These are phyloP conservation scores for Hypoxylon fuscum DNA, from an alignment of 495 filamentous ascomycete genomes.

Conservation along the genomic window DNA sequence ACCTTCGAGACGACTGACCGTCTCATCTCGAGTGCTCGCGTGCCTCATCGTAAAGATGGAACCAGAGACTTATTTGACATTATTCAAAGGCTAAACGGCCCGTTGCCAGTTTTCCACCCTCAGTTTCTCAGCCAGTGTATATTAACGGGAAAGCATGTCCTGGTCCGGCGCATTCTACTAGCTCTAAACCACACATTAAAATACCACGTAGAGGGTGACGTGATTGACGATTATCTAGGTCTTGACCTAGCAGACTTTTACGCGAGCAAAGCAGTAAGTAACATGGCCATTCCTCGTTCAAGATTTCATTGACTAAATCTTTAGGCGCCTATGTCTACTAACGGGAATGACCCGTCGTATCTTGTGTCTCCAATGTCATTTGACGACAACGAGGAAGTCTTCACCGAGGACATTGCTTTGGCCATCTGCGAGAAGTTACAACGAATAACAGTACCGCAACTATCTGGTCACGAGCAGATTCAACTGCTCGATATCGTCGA, in stretches of 20 bases:
- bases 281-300: not conserved
- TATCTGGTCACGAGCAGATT: constrained; percentile 90
- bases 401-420: constrained; percentile 77
- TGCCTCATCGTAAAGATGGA: constrained; percentile 59
- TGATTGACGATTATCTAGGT: constrained; percentile 80
- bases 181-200: constrained; percentile 81
- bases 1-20: constrained; percentile 70
- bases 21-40: constrained; percentile 69
- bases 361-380: constrained; percentile 46
- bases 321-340: constrained; percentile 35
- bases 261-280: constrained; percentile 26
- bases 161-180: constrained; percentile 80
- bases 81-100: constrained; percentile 83
- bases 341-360: constrained; percentile 28
- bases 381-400: constrained; percentile 65
- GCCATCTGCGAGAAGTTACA: constrained; percentile 82
- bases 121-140: constrained; percentile 92
- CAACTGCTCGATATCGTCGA: constrained; percentile 87
- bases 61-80: constrained; percentile 78
- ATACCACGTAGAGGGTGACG: constrained; percentile 84
- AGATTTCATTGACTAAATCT: constrained; percentile 17
- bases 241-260: constrained; percentile 80
- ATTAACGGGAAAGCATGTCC: constrained; percentile 74
- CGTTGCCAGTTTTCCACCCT: constrained; percentile 91
- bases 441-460: constrained; percentile 76